phyloP scores from a whole-genome alignment of 2,329 filamentous ascomycete genomes.

The Penicillium sclerotiorum region DNA sequence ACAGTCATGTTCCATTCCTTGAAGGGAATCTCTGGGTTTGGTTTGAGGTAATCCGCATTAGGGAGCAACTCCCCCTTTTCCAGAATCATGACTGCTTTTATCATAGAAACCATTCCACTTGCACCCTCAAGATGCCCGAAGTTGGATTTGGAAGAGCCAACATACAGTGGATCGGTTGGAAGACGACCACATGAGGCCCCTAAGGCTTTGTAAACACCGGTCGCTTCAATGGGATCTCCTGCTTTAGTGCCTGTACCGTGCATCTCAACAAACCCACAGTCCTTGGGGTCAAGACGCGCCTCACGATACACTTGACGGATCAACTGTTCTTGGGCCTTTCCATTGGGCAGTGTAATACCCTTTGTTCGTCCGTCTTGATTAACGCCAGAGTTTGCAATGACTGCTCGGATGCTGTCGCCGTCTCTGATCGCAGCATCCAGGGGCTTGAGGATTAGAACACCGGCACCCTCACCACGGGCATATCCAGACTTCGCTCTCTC shows the following conservation, averaged over 20 bases:
- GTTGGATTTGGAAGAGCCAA: constrained; percentile 31
- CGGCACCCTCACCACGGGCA: constrained; percentile 40
- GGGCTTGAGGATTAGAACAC: constrained; percentile 37
- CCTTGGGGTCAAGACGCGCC: constrained; percentile 34
- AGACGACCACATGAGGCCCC: constrained; percentile 18
- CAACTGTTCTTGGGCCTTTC: constrained; percentile 38
- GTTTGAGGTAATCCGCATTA: constrained; percentile 29
- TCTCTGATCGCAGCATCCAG: constrained; percentile 36
- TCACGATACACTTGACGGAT: constrained; percentile 41
- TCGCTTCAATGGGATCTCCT: constrained; percentile 57
- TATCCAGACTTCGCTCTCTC: constrained; percentile 32
- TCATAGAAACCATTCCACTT: constrained; percentile 33
- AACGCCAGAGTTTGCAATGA: constrained; percentile 42
- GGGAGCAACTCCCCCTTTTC: constrained; percentile 28
- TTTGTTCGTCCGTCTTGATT: constrained; percentile 33
- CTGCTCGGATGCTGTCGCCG: constrained; percentile 38
- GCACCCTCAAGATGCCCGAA: constrained; percentile 40
- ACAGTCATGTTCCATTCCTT: constrained; percentile 29
- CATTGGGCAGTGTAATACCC: constrained; percentile 47
- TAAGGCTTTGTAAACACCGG: constrained; percentile 20
- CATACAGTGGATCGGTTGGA: constrained; percentile 22
- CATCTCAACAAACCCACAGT: constrained; percentile 45
- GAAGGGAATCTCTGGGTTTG: constrained; percentile 32
- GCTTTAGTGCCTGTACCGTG: constrained; percentile 45
- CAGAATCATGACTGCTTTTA: constrained; percentile 33